Conservation (phyloP, 805 yeast genomes). For the Wickerhamiella brachini region DNA sequence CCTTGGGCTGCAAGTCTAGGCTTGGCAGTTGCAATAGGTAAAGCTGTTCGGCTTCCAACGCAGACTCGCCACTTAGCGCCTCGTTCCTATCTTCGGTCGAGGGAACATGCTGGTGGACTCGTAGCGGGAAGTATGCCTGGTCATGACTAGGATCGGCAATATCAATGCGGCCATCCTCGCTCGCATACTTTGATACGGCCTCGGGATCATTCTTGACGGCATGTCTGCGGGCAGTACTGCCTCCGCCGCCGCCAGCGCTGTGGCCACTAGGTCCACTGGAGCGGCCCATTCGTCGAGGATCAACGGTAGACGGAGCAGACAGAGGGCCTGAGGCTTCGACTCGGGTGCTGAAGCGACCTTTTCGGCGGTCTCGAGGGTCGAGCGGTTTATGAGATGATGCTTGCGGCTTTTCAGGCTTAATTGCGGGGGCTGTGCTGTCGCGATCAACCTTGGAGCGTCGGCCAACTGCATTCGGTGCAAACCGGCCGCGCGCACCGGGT, state of each 20-base stretch:
- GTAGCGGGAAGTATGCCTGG: conserved; percentile 12
- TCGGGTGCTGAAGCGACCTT: conserved; percentile 11
- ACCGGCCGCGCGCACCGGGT: conserved; percentile 22
- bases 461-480: conserved; percentile 78
- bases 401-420: conserved; percentile 22
- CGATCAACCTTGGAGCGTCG: conserved; percentile 75
- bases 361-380: conserved; percentile 9
- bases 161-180: conserved; percentile 9
- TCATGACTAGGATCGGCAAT: conserved; percentile 6
- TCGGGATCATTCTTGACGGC: background rate
- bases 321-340: conserved; percentile 26
- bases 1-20: conserved; percentile 25
- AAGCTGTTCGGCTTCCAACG: conserved; percentile 18
- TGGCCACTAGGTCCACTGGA: background rate
- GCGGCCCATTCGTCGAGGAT: conserved; percentile 3
- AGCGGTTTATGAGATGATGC: conserved; percentile 15
- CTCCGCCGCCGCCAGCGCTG: background rate
- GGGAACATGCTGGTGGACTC: conserved; percentile 3
- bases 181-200: background rate
- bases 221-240: conserved; percentile 4
- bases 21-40: conserved; percentile 33
- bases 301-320: conserved; percentile 21
- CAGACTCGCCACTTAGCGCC: background rate
- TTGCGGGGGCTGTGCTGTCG: conserved; percentile 58
- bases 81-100: background rate